Base-by-base conservation (phyloP, 495 filamentous ascomycete genomes). In the Barbatosphaeria neglecta region DNA sequence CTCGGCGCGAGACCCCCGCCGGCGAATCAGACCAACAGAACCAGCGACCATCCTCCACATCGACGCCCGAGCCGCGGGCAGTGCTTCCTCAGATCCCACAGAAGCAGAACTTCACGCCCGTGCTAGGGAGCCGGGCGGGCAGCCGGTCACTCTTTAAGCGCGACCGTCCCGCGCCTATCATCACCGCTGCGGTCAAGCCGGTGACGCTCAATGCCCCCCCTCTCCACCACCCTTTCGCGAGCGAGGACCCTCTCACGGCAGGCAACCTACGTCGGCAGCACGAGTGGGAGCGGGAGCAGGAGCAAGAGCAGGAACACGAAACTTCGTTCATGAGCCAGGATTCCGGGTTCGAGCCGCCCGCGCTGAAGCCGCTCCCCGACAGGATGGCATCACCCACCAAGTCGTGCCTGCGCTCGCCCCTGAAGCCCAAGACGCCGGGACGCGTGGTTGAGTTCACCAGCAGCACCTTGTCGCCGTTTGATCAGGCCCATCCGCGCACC, bases 71-170 rank as follows among this genome's bases (percentile, higher is more conserved):
- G 44, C 49, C 28, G 15, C 31, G 31, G 31, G 50, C 23, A 17
- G 44, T 9, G 9, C 38, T 20, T 58, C 47, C 37, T 57, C 50
- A 20, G 53, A 63, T 72, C 37, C 63, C 65, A 22, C 71, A 75
- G 42, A 74, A 75, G 54, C 54, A 53, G 44, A 72, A 76, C 45
- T 76, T 76, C 47, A 71, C 69, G 0, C 73, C 74, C 17, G 62
- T 62, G 11, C 62, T 50, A 8, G 59, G 71, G 10, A n/a, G 9
- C 31, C 15, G 31, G 9, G 31, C 9, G 13, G 13, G 13, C 18
- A 49, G 49, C 9, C 50, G 49, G 25, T 59, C 55, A 15, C 58
- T 72, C 22, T 70, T 72, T 33, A 49, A 56, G 28, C 49, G 22
- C 43, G 55, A 11, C 45, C 50, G 0, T 15, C 45, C 50, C 47